phyloP scores from a whole-genome alignment of 73 alveolate species.

The Effrenium voratum region DNA sequence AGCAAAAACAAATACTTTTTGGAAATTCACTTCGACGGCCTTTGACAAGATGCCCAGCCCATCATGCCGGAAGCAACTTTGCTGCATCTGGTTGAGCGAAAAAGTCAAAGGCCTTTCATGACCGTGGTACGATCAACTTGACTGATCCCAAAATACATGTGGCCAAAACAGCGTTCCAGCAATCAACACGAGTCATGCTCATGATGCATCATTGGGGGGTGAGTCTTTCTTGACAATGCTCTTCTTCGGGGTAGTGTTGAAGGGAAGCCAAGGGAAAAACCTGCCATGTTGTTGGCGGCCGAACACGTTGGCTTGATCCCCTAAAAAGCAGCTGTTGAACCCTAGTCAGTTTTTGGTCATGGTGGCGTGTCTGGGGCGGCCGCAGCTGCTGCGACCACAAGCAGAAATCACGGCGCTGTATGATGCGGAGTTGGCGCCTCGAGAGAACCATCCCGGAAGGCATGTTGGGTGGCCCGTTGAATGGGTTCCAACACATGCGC shows the following conservation, averaged over 20 bases:
- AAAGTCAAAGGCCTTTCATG: no score
- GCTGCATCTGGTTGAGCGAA: no score
- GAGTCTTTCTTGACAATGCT: background rate
- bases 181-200: background rate
- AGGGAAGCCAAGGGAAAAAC: background rate
- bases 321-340: background rate
- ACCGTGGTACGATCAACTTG: no score
- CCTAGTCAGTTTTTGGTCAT: background rate
- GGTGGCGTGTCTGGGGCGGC: background rate
- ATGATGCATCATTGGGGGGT: background rate
- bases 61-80: no score
- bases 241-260: background rate
- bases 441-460: background rate
- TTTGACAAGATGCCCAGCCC: no score
- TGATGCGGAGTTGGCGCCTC: slow-evolving; percentile 67
- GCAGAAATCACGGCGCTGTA: slow-evolving; percentile 55
- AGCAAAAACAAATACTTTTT: no score
- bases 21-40: no score
- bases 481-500: no score
- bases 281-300: background rate
- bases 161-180: no score
- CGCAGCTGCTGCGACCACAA: slow-evolving; percentile 43
- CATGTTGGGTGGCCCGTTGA: background rate
- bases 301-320: background rate
- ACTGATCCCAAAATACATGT: no score